Conservation (phyloP, 2,329 filamentous ascomycete species). For the Didymella exigua region DNA sequence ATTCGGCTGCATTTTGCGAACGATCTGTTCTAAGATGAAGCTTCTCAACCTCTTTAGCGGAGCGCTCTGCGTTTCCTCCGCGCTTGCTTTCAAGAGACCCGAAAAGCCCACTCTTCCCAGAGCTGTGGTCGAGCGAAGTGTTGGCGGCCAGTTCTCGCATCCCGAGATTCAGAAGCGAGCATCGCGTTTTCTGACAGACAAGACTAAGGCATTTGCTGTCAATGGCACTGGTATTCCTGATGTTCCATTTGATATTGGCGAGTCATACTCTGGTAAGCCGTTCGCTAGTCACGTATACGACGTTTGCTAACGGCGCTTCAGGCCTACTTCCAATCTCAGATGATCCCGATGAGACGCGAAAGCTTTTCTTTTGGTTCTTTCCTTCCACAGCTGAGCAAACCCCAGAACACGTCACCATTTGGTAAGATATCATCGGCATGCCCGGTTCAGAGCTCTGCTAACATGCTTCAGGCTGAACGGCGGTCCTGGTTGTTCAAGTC, state of each 20-base stretch:
- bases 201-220: constrained; percentile 60
- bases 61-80: constrained; percentile 39
- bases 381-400: constrained; percentile 59
- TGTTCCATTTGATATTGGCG: constrained; percentile 70
- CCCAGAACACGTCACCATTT: constrained; percentile 66
- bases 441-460: neutral
- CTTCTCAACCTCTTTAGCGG: constrained; percentile 34
- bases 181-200: constrained; percentile 38
- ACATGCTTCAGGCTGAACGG: constrained; percentile 42
- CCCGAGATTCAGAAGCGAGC: constrained; percentile 44
- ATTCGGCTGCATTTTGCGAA: constrained; percentile 9
- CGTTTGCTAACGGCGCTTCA: constrained; percentile 58
- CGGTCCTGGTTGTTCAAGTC: constrained; percentile 56
- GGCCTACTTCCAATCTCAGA: constrained; percentile 64
- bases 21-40: constrained; percentile 37
- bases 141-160: constrained; percentile 37
- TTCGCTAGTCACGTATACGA: too few species aligned
- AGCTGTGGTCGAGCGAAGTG: constrained; percentile 37
- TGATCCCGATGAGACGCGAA: constrained; percentile 54
- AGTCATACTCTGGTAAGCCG: constrained; percentile 36
- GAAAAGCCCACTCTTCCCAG: constrained; percentile 35
- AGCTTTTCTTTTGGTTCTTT: constrained; percentile 71
- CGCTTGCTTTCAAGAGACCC: constrained; percentile 35
- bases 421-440: constrained; percentile 31
- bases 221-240: constrained; percentile 70